These are phyloP conservation scores for Corylus americana DNA, from an alignment of 306 rosid species.

Conservation along the genomic window DNA sequence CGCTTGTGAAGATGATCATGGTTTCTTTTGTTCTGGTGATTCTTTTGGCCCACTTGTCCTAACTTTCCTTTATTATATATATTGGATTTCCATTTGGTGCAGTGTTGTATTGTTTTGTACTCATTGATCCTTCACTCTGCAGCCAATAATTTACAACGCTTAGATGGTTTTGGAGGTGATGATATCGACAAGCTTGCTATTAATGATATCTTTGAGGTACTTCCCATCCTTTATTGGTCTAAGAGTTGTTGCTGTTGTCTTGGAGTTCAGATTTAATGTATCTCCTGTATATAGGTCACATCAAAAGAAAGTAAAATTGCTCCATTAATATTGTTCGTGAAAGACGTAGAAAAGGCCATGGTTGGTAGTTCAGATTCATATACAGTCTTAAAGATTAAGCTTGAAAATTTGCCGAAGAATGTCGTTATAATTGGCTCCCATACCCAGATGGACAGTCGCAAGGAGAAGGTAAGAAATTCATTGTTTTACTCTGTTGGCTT, in stretches of 20 bases:
- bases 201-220: constrained; percentile 86
- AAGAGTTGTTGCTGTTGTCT: constrained; percentile 17
- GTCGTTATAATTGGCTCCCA: constrained; percentile 89
- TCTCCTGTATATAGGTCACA: constrained; percentile 52
- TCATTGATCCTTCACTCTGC: constrained; percentile 28
- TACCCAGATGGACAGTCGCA: constrained; percentile 80
- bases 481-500: constrained; percentile 21
- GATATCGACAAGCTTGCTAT: constrained; percentile 77
- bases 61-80: not conserved
- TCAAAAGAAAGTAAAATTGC: constrained; percentile 60
- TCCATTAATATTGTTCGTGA: constrained; percentile 74
- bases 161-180: constrained; percentile 79
- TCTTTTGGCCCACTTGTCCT: constrained; percentile 26
- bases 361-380: constrained; percentile 61
- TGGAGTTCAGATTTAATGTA: constrained; percentile 27
- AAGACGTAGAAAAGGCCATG: constrained; percentile 85
- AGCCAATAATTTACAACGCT: constrained; percentile 69
- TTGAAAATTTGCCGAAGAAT: constrained; percentile 70
- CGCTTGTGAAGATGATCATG: constrained; percentile 80
- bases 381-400: constrained; percentile 59
- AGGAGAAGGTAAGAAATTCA: constrained; percentile 70
- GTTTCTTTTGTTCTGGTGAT: constrained; percentile 90
- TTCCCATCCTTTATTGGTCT: constrained; percentile 16
- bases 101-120: constrained; percentile 20
- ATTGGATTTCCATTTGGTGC: constrained; percentile 8